Evolutionary conservation across 2,329 filamentous ascomycete genomes (phyloP).

Genomic region (Botryotinia calthae): DNA sequence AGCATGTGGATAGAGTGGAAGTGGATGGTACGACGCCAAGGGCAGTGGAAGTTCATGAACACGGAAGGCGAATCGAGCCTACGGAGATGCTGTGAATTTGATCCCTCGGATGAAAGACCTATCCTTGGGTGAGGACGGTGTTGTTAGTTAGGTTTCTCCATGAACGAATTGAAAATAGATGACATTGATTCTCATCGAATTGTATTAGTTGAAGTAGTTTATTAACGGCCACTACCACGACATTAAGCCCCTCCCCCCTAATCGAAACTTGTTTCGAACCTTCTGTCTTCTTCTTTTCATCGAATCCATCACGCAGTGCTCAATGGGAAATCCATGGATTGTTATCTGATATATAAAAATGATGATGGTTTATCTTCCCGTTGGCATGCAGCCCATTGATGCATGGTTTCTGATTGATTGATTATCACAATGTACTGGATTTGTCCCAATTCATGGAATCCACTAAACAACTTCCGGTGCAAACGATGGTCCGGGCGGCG

Average conservation of each 20-base stretch:
- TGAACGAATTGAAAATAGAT: neutral
- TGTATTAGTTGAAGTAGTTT: neutral
- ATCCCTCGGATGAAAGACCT: neutral
- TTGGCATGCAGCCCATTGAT: neutral
- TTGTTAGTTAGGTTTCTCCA: neutral
- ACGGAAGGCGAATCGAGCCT: neutral
- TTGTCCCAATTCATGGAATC: neutral
- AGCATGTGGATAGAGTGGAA: constrained; percentile 1
- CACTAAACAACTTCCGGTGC: neutral
- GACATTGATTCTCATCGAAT: neutral
- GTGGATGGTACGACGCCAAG: neutral
- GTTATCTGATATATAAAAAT: neutral
- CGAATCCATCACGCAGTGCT: neutral
- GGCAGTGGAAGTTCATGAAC: neutral
- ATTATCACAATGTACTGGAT: neutral
- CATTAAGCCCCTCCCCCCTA: neutral
- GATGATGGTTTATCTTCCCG: neutral
- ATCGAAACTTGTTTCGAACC: neutral
- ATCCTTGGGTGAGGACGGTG: neutral
- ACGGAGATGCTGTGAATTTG: neutral
- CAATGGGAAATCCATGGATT: neutral
- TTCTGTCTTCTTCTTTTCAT: neutral
- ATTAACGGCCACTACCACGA: neutral
- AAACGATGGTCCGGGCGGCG: neutral
- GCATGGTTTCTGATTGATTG: neutral